These are phyloP conservation scores for Cucurbita pepo DNA, from an alignment of 306 rosid species.

Conservation along the genomic window DNA sequence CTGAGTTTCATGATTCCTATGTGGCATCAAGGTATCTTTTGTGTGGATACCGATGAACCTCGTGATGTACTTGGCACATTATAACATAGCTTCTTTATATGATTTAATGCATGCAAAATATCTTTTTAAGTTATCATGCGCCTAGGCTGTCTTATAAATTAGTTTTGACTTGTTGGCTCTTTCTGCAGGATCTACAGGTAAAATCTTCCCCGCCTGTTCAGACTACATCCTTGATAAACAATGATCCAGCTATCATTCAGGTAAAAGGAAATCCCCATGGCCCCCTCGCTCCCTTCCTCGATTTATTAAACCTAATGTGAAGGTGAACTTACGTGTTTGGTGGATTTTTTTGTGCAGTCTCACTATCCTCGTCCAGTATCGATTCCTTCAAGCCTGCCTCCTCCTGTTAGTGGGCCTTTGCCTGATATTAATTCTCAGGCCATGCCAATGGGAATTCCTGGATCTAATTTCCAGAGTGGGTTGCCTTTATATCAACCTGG, in stretches of 20 bases:
- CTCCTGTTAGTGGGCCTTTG: slow-evolving; percentile 49
- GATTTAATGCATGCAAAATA: background rate
- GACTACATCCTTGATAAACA: slow-evolving; percentile 47
- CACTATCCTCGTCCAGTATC: slow-evolving; percentile 53
- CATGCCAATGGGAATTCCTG: slow-evolving; percentile 53
- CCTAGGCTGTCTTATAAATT: background rate
- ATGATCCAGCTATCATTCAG: slow-evolving; percentile 87
- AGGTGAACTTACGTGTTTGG: slow-evolving; percentile 10
- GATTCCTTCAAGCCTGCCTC: slow-evolving; percentile 43
- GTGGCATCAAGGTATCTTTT: background rate
- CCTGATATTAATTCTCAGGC: slow-evolving; percentile 51
- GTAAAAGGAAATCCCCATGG: slow-evolving; percentile 9
- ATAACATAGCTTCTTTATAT: background rate
- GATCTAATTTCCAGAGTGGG: slow-evolving; percentile 56
- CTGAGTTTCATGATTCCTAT: background rate
- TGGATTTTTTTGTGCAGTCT: slow-evolving; percentile 45
- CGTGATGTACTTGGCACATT: background rate
- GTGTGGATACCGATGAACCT: background rate
- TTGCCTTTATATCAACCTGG: slow-evolving; percentile 84
- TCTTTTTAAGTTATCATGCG: background rate
- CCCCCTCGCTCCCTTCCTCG: background rate
- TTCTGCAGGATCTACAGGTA: slow-evolving; percentile 76
- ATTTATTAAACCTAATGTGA: background rate
- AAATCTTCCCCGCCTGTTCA: slow-evolving; percentile 70
- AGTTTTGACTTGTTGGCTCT: background rate